Conservation (phyloP, 2,329 filamentous ascomycete genomes). For the Fusarium burgessii region DNA sequence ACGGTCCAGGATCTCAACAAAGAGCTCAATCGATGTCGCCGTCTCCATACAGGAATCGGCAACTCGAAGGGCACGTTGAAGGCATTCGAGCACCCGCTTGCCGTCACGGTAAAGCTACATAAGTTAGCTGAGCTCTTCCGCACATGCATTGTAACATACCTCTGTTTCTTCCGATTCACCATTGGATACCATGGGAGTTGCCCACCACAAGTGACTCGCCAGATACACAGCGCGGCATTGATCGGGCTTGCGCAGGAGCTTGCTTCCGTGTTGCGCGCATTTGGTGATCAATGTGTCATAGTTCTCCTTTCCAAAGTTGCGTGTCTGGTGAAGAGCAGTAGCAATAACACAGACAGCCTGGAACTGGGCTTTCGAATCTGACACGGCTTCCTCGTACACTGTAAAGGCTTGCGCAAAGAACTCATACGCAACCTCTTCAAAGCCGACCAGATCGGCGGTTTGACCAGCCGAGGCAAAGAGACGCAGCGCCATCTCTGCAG, state of each 20-base stretch:
- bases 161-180: slow-evolving; percentile 84
- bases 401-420: slow-evolving; percentile 99
- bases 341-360: slow-evolving; percentile 97
- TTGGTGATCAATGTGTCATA: slow-evolving; percentile 99
- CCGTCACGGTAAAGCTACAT: slow-evolving; percentile 93
- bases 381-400: slow-evolving; percentile 95
- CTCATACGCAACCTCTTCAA: slow-evolving; percentile 97
- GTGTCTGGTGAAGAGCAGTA: slow-evolving; percentile 85
- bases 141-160: slow-evolving; percentile 63
- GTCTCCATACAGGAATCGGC: slow-evolving; percentile 99
- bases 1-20: slow-evolving; percentile 97
- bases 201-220: slow-evolving; percentile 98
- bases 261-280: slow-evolving; percentile 95
- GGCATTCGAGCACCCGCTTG: slow-evolving; percentile 94
- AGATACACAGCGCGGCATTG: slow-evolving; percentile 97
- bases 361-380: slow-evolving; percentile 96
- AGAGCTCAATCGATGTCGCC: slow-evolving; percentile 94
- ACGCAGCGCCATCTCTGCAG: slow-evolving; percentile 88
- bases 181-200: slow-evolving; percentile 81
- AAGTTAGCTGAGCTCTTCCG: slow-evolving; percentile 33
- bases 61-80: slow-evolving; percentile 93
- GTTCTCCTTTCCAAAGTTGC: slow-evolving; percentile 95
- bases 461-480: slow-evolving; percentile 93
- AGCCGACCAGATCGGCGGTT: slow-evolving; percentile 88
- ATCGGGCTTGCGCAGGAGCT: slow-evolving; percentile 96